phyloP scores from a whole-genome alignment of 2,329 filamentous ascomycete genomes.

The Aspergillus fumigatus region DNA sequence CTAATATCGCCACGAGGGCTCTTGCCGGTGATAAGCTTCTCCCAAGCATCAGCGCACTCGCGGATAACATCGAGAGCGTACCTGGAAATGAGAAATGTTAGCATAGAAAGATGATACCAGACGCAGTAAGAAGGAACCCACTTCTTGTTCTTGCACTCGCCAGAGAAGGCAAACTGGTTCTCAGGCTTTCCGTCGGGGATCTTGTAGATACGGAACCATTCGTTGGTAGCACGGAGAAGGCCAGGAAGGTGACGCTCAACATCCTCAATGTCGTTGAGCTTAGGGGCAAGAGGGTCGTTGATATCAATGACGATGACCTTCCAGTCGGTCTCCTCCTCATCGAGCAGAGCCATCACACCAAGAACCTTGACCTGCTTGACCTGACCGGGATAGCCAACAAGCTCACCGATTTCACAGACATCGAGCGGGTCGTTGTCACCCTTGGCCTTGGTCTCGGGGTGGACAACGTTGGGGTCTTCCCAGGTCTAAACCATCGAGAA shows the following conservation, averaged over 20 bases:
- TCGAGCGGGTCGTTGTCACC: conserved; percentile 99
- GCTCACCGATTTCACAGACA: conserved; percentile 98
- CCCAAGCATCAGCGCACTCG: conserved; percentile 96
- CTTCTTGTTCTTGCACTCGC: conserved; percentile 99
- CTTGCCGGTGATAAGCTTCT: conserved; percentile 91
- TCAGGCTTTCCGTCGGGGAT: conserved; percentile 99
- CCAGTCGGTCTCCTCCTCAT: conserved; percentile 99
- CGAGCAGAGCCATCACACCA: conserved; percentile 97
- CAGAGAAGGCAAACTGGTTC: conserved; percentile 99
- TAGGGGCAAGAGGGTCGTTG: conserved; percentile 91
- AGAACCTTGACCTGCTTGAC: conserved; percentile 99
- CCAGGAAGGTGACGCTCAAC: conserved; percentile 97
- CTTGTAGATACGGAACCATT: conserved; percentile 99
- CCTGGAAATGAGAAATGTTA: conserved; percentile 37
- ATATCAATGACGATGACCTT: conserved; percentile 99
- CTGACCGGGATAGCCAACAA: conserved; percentile 92
- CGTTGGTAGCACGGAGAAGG: conserved; percentile 94
- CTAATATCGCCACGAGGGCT: conserved; percentile 70
- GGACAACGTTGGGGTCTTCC: conserved; percentile 94
- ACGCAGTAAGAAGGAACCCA: conserved; percentile 37
- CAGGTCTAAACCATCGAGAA: conserved; percentile 63
- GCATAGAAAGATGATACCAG: conserved; percentile 6
- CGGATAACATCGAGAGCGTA: conserved; percentile 94
- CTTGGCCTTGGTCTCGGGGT: conserved; percentile 99
- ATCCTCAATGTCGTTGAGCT: conserved; percentile 98